Evolutionary conservation across 208 protist genomes (phyloP), one percentile per base, ranked within the genome.

Genomic region (Kentomonas sorsogonicus): DNA sequence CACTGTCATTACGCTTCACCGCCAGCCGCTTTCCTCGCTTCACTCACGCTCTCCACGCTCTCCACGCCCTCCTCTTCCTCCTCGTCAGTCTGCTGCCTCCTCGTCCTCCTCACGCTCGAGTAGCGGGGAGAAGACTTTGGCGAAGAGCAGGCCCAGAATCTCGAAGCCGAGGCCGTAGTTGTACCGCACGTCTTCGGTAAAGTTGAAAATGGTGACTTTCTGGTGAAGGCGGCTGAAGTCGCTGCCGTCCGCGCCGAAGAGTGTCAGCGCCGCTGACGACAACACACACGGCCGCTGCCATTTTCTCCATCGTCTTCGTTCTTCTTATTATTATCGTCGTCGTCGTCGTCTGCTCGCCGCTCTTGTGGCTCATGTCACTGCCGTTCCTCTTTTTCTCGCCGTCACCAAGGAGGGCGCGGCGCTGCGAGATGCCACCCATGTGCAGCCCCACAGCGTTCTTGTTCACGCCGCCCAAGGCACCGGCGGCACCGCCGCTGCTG

Each of bases 101-200:
- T n/a, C 41, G n/a, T 45, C 56, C 1, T 25, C 39, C 16, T n/a
- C n/a, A n/a, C n/a, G n/a, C n/a, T n/a, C n/a, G n/a, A n/a, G n/a
- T n/a, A n/a, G 70, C 22, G 89, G 89, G 11, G 87, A 62, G 16
- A 95, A 70, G 3, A 89, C 85, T 38, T 82, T 83, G 2, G 89
- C 82, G 40, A 95, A 95, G 25, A 95, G 66, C 45, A 95, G 41
- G 3, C 82, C 89, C 11, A 95, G 78, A 6, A 74, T 74, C 61
- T 95, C 85, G 66, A 91, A 95, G 25, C 89, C 89, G 26, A 89
- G 66, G 7, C 89, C 89, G 26, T 83, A 80, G 60, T 95, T 95
- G 72, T 89, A 95, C 22, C 84, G 89, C 10, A 92, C 52, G 40
- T 95, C 89, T 13, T 85, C 38, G 23, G 69, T 68, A 11, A 86